Conservation (phyloP, 2,329 filamentous ascomycete species). For the Parastagonospora nodorum region DNA sequence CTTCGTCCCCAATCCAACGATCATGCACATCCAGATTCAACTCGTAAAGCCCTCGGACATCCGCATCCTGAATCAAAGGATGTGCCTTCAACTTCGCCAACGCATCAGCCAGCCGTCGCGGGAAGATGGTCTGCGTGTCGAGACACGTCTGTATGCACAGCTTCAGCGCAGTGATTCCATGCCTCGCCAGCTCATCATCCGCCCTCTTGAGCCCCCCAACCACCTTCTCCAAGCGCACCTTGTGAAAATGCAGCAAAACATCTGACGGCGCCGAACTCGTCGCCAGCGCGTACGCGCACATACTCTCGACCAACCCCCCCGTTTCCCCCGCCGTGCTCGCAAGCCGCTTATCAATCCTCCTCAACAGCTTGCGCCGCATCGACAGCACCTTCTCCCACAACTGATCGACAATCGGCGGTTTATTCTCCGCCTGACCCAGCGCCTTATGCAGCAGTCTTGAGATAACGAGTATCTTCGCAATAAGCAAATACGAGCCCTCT, state of each 20-base stretch:
- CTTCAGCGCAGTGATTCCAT: conserved; percentile 68
- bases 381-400: conserved; percentile 67
- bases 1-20: conserved; percentile 80
- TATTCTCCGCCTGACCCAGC: conserved; percentile 59
- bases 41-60: conserved; percentile 69
- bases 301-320: conserved; percentile 66
- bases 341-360: conserved; percentile 64
- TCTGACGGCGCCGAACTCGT: conserved; percentile 81
- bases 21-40: conserved; percentile 78
- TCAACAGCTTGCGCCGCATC: conserved; percentile 68
- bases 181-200: conserved; percentile 53
- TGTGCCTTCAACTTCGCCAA: conserved; percentile 70
- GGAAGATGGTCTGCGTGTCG: conserved; percentile 77
- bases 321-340: conserved; percentile 43
- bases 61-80: conserved; percentile 72
- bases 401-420: conserved; percentile 62
- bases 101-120: conserved; percentile 71
- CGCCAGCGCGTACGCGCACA: conserved; percentile 81
- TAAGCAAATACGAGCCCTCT: conserved; percentile 57
- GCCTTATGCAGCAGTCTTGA: conserved; percentile 76
- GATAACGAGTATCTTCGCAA: conserved; percentile 72
- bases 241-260: conserved; percentile 77
- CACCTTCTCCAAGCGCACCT: conserved; percentile 72
- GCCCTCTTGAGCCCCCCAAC: conserved; percentile 62
- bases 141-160: conserved; percentile 79